These are phyloP conservation scores for Tetramitus jugosus DNA, from an alignment of 208 protist species.

Conservation along the genomic window DNA sequence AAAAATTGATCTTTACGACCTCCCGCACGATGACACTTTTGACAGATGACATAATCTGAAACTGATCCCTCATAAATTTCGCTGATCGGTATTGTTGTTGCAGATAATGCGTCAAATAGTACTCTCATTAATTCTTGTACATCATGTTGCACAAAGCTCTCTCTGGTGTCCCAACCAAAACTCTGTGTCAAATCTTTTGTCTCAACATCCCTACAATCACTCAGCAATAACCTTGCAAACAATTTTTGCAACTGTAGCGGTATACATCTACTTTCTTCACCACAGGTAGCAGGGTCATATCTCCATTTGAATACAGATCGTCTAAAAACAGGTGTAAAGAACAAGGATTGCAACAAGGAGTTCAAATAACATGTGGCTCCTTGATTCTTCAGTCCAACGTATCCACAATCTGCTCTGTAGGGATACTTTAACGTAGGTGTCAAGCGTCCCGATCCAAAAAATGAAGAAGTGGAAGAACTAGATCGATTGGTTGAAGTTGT, in stretches of 20 bases:
- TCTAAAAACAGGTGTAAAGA: constrained; percentile 46
- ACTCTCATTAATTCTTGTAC: not conserved
- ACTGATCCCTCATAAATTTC: not conserved
- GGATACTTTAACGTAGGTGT: too few species aligned
- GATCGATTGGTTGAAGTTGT: too few species aligned
- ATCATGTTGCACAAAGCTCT: constrained; percentile 9
- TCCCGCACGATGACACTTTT: not conserved
- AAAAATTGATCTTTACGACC: not conserved
- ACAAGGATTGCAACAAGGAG: constrained; percentile 54
- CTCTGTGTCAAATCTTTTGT: constrained; percentile 66
- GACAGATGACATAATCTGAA: not conserved
- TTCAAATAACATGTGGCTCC: constrained; percentile 34
- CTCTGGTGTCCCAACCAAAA: constrained; percentile 53
- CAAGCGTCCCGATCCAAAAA: too few species aligned
- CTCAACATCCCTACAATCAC: constrained; percentile 40
- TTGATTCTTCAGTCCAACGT: constrained; percentile 39
- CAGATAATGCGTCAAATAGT: not conserved
- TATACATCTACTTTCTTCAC: constrained; percentile 41
- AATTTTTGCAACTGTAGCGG: constrained; percentile 61
- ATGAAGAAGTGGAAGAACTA: too few species aligned
- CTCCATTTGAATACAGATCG: constrained; percentile 41
- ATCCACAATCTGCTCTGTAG: too few species aligned
- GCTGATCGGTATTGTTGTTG: not conserved
- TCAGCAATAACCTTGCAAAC: constrained; percentile 69
- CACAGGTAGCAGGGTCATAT: constrained; percentile 30